phyloP scores from a whole-genome alignment of 2,329 filamentous ascomycete species.

The Fusarium nisikadoi region DNA sequence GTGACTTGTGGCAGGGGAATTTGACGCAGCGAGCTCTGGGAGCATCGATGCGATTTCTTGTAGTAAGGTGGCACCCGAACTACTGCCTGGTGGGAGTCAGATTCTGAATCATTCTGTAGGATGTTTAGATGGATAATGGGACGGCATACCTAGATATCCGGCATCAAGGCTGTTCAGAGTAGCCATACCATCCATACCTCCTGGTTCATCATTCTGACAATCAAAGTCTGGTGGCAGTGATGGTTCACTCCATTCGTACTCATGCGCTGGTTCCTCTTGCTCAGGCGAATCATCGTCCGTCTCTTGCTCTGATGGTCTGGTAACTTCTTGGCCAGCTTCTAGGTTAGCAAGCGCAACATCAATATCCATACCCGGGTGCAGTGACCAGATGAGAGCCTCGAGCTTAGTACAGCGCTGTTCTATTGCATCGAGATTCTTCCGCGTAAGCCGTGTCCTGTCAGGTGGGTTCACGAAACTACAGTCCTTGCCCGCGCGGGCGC shows the following conservation, averaged over 20 bases:
- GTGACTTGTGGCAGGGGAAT: not conserved
- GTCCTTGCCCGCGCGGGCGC: not conserved
- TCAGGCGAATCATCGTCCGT: not conserved
- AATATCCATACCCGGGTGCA: not conserved
- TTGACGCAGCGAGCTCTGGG: not conserved
- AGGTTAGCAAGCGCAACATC: not conserved
- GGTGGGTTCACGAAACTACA: not conserved
- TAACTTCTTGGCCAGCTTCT: not conserved
- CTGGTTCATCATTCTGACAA: not conserved
- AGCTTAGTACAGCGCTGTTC: not conserved
- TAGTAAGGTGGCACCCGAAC: not conserved
- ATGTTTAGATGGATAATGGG: too few relatives aligned
- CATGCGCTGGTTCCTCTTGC: not conserved
- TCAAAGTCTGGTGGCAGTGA: not conserved
- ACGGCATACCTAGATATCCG: not conserved
- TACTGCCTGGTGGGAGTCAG: not conserved
- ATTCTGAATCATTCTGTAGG: not conserved
- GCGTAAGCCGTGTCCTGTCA: not conserved
- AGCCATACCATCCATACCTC: not conserved
- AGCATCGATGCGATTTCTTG: not conserved
- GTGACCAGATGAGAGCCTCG: not conserved
- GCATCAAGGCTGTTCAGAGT: not conserved
- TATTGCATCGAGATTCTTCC: not conserved
- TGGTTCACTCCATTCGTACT: not conserved
- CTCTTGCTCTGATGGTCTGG: not conserved